Evolutionary conservation across 139 green algal species (phyloP).

Genomic region (Volvox reticuliferus): DNA sequence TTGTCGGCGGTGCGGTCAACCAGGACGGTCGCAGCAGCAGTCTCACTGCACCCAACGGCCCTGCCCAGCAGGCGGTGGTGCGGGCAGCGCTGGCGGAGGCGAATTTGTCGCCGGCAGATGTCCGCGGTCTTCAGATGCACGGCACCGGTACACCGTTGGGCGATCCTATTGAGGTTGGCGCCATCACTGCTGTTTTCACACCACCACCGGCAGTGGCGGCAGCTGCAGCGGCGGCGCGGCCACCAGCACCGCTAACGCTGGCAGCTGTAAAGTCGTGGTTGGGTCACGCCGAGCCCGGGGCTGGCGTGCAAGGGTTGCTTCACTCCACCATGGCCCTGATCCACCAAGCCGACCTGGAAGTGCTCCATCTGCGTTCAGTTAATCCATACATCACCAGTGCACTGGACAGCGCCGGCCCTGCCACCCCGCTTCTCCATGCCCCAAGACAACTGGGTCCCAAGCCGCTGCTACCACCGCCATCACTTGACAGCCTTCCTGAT

Average conservation of each 20-base stretch:
- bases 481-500: not conserved
- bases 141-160: conserved; percentile 71
- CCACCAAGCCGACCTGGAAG: conserved; percentile 31
- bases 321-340: conserved; percentile 37
- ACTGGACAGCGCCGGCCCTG: conserved; percentile 30
- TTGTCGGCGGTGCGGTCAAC: conserved; percentile 72
- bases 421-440: conserved; percentile 5
- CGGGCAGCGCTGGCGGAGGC: conserved; percentile 64
- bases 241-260: conserved; percentile 38
- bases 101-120: conserved; percentile 1
- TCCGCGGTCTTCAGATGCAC: conserved; percentile 78
- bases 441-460: conserved; percentile 24
- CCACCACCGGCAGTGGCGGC: conserved; percentile 54
- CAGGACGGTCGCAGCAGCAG: conserved; percentile 88
- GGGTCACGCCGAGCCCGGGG: conserved; percentile 75
- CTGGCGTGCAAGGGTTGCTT: conserved; percentile 67
- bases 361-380: conserved; percentile 62
- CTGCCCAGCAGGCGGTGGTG: conserved; percentile 86
- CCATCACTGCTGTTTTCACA: conserved; percentile 58
- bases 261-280: conserved; percentile 61
- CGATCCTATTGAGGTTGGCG: conserved; percentile 90
- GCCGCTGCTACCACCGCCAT: not conserved
- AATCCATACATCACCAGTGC: conserved; percentile 69
- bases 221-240: conserved; percentile 37
- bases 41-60: conserved; percentile 91